These are phyloP conservation scores for Zoysia matrella DNA, from an alignment of 202 grass and related monocot genomes.

Conservation along the genomic window DNA sequence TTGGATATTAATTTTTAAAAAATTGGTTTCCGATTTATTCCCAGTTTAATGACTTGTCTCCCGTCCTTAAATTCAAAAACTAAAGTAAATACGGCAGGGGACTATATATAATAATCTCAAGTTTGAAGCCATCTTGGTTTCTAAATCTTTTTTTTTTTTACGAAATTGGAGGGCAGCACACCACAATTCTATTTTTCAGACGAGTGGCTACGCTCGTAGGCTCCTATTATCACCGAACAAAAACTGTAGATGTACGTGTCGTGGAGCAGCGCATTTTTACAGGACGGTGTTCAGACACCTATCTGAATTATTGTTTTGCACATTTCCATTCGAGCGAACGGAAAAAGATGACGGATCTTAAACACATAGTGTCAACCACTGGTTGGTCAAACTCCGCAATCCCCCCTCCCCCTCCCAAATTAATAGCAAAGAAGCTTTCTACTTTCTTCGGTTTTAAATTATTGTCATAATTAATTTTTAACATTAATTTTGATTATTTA, in stretches of 20 bases:
- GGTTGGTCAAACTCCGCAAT: constrained; percentile 41
- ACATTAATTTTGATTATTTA: too few species aligned
- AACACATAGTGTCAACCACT: constrained; percentile 23
- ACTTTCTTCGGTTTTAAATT: too few species aligned
- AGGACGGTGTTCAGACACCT: constrained; percentile 14
- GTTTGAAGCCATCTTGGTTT: too few species aligned
- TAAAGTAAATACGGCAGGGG: too few species aligned
- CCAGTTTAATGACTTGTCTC: too few species aligned
- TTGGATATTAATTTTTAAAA: too few species aligned
- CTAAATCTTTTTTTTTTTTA: neutral
- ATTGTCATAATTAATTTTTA: too few species aligned
- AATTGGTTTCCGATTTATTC: too few species aligned
- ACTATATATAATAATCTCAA: too few species aligned
- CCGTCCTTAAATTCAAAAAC: too few species aligned
- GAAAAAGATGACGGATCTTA: neutral
- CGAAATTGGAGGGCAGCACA: constrained; percentile 16
- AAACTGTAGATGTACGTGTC: neutral
- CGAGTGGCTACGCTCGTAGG: neutral
- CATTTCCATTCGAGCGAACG: neutral
- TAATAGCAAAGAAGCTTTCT: too few species aligned
- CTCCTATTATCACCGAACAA: constrained; percentile 9
- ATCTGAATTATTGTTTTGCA: constrained; percentile 25
- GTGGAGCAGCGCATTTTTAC: neutral
- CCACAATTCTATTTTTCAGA: neutral
- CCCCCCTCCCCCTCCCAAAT: neutral